Percentiles rank a stretch among this genome's conserved stretches.
Conservation (phyloP, 257 asterid genomes). For the Thymus quinquecostatus region DNA sequence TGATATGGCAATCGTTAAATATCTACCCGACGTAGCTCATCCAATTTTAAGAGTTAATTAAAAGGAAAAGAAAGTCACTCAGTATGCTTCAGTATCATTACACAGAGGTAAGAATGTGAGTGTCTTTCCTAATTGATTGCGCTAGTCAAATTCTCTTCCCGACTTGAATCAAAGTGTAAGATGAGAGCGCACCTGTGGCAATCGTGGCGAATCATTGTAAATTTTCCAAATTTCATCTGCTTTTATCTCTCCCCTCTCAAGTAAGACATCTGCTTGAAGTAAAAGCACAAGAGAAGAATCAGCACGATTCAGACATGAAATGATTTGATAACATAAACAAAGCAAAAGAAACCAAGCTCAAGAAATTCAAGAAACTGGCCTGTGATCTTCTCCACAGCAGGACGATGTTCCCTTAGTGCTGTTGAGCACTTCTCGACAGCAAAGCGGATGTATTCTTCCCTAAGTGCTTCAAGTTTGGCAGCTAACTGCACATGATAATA, state of each 20-base stretch:
- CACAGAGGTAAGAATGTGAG: not conserved
- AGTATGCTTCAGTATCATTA: not conserved
- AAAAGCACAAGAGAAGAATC: constrained; percentile 37
- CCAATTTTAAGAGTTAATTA: not conserved
- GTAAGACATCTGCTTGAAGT: constrained; percentile 71
- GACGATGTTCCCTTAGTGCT: constrained; percentile 60
- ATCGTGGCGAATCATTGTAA: constrained; percentile 62
- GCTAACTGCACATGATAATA: constrained; percentile 64
- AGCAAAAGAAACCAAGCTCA: constrained; percentile 16
- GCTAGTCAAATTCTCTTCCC: not conserved
- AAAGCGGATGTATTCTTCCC: constrained; percentile 91
- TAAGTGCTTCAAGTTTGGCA: constrained; percentile 88
- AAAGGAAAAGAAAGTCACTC: not conserved
- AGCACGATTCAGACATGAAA: constrained; percentile 26
- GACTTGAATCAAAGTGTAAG: constrained; percentile 20
- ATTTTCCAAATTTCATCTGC: constrained; percentile 86
- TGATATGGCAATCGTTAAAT: not conserved
- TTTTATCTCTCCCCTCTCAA: constrained; percentile 83
- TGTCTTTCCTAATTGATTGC: not conserved
- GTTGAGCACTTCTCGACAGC: constrained; percentile 83
- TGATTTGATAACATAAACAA: constrained; percentile 23
- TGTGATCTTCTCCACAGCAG: constrained; percentile 88
- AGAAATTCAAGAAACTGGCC: constrained; percentile 49
- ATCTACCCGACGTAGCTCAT: not conserved
- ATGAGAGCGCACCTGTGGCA: constrained; percentile 66